Evolutionary conservation across 179 eudicot genomes (phyloP).

Genomic region (Drosera spatulata): DNA sequence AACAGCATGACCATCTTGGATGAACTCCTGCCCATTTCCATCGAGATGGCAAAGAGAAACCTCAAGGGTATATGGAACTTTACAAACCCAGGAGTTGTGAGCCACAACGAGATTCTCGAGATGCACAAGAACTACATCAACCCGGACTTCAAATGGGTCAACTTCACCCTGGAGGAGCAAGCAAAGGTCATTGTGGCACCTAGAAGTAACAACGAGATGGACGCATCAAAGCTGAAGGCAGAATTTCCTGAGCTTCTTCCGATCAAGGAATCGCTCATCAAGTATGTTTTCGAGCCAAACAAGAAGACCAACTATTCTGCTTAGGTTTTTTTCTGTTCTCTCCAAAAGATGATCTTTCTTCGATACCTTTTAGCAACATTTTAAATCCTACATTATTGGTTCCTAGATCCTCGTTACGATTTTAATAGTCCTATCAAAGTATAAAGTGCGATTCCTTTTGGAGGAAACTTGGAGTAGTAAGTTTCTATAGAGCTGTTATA

Average conservation of each 20-base stretch:
- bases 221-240: conserved; percentile 60
- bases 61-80: conserved; percentile 76
- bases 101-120: conserved; percentile 80
- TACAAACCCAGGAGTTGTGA: conserved; percentile 79
- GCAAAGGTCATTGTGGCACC: conserved; percentile 86
- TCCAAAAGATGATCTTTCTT: neutral
- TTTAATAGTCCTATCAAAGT: no score
- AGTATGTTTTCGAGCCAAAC: conserved; percentile 81
- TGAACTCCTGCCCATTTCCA: conserved; percentile 84
- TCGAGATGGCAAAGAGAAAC: conserved; percentile 83
- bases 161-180: conserved; percentile 83
- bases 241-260: conserved; percentile 69
- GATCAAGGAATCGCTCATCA: conserved; percentile 75
- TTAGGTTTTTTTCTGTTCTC: neutral
- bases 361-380: neutral
- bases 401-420: neutral
- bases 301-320: conserved; percentile 34
- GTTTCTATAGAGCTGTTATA: no score
- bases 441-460: no score
- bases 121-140: conserved; percentile 80
- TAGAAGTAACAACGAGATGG: conserved; percentile 79
- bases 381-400: neutral
- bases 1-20: conserved; percentile 90
- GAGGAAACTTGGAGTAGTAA: no score
- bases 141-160: conserved; percentile 47